A percentile compares a stretch with the other conserved stretches of the same genome.
Conservation (phyloP, 306 rosid species). For the Sechiopsis laciniata region DNA sequence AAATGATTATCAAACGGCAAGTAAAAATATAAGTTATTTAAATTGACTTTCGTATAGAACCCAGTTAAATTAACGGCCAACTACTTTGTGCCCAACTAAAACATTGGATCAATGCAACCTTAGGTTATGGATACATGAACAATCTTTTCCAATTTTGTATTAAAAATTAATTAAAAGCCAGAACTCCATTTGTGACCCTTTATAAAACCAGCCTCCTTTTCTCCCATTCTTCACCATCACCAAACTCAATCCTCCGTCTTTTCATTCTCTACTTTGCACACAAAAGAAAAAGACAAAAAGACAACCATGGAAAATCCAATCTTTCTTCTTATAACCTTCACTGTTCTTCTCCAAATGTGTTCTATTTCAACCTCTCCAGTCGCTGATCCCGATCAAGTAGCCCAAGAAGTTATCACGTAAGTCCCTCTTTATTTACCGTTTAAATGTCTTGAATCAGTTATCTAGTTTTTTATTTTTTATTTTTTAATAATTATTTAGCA, state of each 20-base stretch:
- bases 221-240: neutral
- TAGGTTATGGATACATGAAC: neutral
- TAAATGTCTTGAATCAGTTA: too few relatives aligned
- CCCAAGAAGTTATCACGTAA: constrained; percentile 58
- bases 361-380: constrained; percentile 51
- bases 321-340: constrained; percentile 28
- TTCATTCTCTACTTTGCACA: constrained; percentile 22
- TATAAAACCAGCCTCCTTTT: constrained; percentile 11
- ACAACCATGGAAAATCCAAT: constrained; percentile 48
- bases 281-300: neutral
- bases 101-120: constrained; percentile 1
- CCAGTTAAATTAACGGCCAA: constrained; percentile 16
- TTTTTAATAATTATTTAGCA: too few relatives aligned
- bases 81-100: constrained; percentile 13
- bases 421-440: neutral
- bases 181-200: neutral
- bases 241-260: constrained; percentile 19
- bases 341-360: constrained; percentile 33
- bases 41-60: neutral
- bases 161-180: neutral
- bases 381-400: constrained; percentile 52
- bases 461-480: too few relatives aligned
- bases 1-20: too few relatives aligned
- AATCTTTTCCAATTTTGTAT: too few relatives aligned
- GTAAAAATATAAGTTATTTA: neutral